Evolutionary conservation across 768 basidiomycete genomes (phyloP).

Genomic region (Termitomyces sp.): DNA sequence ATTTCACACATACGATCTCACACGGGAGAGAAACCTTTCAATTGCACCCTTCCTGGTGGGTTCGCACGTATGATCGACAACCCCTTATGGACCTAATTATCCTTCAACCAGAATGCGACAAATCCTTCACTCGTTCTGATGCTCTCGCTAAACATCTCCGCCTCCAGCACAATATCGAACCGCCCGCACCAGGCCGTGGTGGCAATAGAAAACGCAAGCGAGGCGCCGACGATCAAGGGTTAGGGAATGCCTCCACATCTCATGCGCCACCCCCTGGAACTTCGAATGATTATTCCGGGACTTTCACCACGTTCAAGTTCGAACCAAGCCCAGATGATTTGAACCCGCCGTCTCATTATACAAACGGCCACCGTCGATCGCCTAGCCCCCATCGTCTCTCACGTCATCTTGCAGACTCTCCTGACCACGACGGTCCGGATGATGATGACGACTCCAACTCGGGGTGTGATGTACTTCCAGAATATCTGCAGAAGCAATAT

Average conservation of each 20-base stretch:
- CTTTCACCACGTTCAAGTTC: constrained; percentile 62
- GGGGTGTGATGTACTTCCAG: constrained; percentile 45
- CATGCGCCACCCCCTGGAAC: constrained; percentile 19
- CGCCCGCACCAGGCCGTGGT: constrained; percentile 69
- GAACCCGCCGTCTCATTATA: constrained; percentile 6
- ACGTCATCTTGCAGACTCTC: constrained; percentile 8
- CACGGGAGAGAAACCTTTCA: constrained; percentile 93
- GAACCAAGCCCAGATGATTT: constrained; percentile 41
- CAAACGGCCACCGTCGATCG: constrained; percentile 19
- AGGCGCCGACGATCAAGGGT: constrained; percentile 32
- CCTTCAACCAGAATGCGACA: constrained; percentile 72
- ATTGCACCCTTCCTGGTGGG: constrained; percentile 74
- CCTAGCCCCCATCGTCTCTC: constrained; percentile 12
- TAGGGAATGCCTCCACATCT: constrained; percentile 18
- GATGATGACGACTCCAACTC: constrained; percentile 35
- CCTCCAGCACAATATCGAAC: constrained; percentile 75
- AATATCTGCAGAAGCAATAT: constrained; percentile 43
- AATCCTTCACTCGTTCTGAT: constrained; percentile 92
- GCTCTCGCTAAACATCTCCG: constrained; percentile 92
- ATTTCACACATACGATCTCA: constrained; percentile 89
- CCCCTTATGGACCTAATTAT: constrained; percentile 1
- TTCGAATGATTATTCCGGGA: constrained; percentile 19
- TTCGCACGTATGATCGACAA: neutral
- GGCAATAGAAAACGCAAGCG: constrained; percentile 70
- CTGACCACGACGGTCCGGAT: constrained; percentile 17